Conservation (phyloP, 768 basidiomycete species). For the Amanita pallidorosea region DNA sequence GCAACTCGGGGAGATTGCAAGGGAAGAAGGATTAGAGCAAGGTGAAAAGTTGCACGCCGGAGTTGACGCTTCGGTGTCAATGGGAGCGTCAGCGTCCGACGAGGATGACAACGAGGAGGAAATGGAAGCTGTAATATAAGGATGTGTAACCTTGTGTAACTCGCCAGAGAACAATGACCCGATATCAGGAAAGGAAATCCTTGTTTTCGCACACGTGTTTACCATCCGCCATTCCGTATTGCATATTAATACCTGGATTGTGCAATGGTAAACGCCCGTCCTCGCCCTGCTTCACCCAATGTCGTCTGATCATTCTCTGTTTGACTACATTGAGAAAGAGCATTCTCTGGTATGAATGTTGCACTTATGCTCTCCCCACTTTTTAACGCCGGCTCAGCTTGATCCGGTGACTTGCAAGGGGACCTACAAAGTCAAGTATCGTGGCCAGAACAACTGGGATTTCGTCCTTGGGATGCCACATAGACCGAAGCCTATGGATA, state of each 20-base stretch:
- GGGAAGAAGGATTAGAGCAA: conserved; percentile 10
- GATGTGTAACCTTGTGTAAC: conserved; percentile 7
- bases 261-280: background rate
- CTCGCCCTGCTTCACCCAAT: background rate
- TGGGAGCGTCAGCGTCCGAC: conserved; percentile 7
- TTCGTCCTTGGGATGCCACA: conserved; percentile 42
- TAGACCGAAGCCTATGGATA: conserved; percentile 38
- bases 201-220: conserved; percentile 14
- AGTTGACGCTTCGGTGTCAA: background rate
- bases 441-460: conserved; percentile 52
- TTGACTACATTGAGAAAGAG: conserved; percentile 1
- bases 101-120: conserved; percentile 27
- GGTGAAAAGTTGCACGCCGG: background rate
- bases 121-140: conserved; percentile 34
- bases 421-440: conserved; percentile 57
- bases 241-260: conserved; percentile 14
- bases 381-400: background rate
- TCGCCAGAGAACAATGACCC: conserved; percentile 5
- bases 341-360: conserved; percentile 3
- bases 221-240: conserved; percentile 18
- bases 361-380: background rate
- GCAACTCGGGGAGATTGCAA: conserved; percentile 51
- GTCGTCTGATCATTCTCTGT: conserved; percentile 2
- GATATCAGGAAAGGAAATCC: conserved; percentile 15
- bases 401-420: conserved; percentile 19